Evolutionary conservation across 345 rosid genomes (phyloP).

Genomic region (Salix arbutifolia): DNA sequence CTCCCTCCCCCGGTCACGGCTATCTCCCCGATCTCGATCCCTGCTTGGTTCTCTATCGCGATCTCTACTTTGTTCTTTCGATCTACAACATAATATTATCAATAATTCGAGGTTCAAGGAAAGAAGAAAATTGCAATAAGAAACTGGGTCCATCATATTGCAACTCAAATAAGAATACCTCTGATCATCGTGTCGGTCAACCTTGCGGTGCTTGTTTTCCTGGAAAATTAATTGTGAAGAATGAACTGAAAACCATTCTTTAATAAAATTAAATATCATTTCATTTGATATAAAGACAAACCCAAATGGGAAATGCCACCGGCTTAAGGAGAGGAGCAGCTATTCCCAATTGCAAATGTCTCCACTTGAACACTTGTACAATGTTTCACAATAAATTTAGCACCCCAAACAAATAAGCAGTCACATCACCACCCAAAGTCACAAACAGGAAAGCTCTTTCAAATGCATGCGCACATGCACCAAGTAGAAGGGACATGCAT

Average conservation of each 20-base stretch:
- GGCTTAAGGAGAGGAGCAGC: neutral
- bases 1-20: slow-evolving; percentile 78
- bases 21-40: slow-evolving; percentile 62
- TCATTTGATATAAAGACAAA: neutral
- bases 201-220: slow-evolving; percentile 75
- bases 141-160: neutral
- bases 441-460: neutral
- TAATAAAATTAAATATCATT: slow-evolving; percentile 6
- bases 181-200: slow-evolving; percentile 50
- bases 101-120: neutral
- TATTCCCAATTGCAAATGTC: neutral
- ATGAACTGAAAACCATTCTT: slow-evolving; percentile 22
- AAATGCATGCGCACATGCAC: neutral
- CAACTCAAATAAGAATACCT: slow-evolving; percentile 28
- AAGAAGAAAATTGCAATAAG: neutral
- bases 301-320: neutral
- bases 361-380: neutral
- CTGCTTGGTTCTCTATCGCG: slow-evolving; percentile 57
- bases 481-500: neutral
- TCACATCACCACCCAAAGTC: neutral
- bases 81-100: slow-evolving; percentile 34
- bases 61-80: slow-evolving; percentile 67
- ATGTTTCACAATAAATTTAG: neutral
- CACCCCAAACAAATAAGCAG: neutral
- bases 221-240: slow-evolving; percentile 36